These are phyloP conservation scores for Aspergillus awamori DNA, from an alignment of 2,329 filamentous ascomycete genomes.

Conservation along the genomic window DNA sequence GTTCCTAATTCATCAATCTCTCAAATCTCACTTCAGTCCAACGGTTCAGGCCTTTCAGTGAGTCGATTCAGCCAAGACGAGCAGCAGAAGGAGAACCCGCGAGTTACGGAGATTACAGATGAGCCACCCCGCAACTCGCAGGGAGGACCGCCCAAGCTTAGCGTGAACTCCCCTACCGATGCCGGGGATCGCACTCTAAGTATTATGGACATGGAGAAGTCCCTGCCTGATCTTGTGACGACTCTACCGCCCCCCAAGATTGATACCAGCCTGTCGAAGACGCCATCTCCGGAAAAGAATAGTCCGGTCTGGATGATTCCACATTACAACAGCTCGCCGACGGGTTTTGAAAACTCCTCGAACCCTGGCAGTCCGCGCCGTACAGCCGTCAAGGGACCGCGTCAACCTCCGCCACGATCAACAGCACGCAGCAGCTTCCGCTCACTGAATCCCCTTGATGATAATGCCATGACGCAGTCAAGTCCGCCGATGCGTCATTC, in stretches of 20 bases:
- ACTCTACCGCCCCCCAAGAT: constrained; percentile 24
- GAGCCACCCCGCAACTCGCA: constrained; percentile 17
- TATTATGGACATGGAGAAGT: constrained; percentile 23
- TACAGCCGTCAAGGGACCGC: constrained; percentile 38
- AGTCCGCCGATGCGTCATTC: constrained; percentile 18
- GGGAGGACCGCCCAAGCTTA: constrained; percentile 31
- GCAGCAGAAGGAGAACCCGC: constrained; percentile 11
- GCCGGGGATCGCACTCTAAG: constrained; percentile 17
- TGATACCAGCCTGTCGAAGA: constrained; percentile 27
- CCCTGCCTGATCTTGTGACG: constrained; percentile 31
- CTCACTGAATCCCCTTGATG: constrained; percentile 20
- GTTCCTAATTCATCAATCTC: constrained; percentile 24
- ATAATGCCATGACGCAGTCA: constrained; percentile 11
- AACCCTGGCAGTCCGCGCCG: constrained; percentile 35
- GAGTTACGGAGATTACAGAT: constrained; percentile 9
- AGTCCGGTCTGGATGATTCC: constrained; percentile 30
- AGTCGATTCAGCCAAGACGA: constrained; percentile 21
- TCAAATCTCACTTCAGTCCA: constrained; percentile 21
- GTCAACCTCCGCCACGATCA: constrained; percentile 30
- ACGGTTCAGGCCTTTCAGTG: constrained; percentile 21
- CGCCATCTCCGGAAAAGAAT: constrained; percentile 35
- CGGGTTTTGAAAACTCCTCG: constrained; percentile 28
- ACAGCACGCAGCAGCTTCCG: constrained; percentile 27
- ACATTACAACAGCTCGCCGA: constrained; percentile 26
- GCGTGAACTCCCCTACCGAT: constrained; percentile 22